Conservation (phyloP, 2,329 filamentous ascomycete genomes). For the Cercospora sp. region DNA sequence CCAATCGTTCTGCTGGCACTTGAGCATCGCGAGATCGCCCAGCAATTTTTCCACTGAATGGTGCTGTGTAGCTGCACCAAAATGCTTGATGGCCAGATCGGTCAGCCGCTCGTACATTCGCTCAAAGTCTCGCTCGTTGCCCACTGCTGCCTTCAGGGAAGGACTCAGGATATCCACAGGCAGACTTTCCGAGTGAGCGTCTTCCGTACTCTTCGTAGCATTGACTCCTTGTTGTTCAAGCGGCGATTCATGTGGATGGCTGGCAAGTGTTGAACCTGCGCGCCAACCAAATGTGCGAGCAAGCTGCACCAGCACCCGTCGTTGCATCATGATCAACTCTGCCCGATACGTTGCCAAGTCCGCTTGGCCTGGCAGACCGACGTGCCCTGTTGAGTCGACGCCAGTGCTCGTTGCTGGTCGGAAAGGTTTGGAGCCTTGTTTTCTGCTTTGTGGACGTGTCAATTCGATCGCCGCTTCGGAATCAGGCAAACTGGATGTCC, state of each 20-base stretch:
- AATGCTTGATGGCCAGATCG: slow-evolving; percentile 79
- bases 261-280: slow-evolving; percentile 65
- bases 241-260: slow-evolving; percentile 30
- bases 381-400: slow-evolving; percentile 15
- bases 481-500: slow-evolving; percentile 32
- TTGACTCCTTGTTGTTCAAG: slow-evolving; percentile 44
- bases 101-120: slow-evolving; percentile 64
- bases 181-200: background rate
- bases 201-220: slow-evolving; percentile 14
- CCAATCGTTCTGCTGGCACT: slow-evolving; percentile 70
- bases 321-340: slow-evolving; percentile 76
- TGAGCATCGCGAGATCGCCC: slow-evolving; percentile 82
- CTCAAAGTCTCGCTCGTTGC: slow-evolving; percentile 44
- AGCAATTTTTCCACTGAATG: slow-evolving; percentile 76
- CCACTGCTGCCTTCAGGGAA: slow-evolving; percentile 38
- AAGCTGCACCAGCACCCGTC: slow-evolving; percentile 74
- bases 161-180: slow-evolving; percentile 21
- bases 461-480: slow-evolving; percentile 15
- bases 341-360: slow-evolving; percentile 80
- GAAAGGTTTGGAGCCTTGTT: slow-evolving; percentile 15
- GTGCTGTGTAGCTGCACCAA: slow-evolving; percentile 72
- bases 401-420: slow-evolving; percentile 27
- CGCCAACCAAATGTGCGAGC: slow-evolving; percentile 73
- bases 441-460: slow-evolving; percentile 14
- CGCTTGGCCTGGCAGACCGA: slow-evolving; percentile 59